Conservation (phyloP, 2,329 filamentous ascomycete genomes). For the Fusarium metavorans region DNA sequence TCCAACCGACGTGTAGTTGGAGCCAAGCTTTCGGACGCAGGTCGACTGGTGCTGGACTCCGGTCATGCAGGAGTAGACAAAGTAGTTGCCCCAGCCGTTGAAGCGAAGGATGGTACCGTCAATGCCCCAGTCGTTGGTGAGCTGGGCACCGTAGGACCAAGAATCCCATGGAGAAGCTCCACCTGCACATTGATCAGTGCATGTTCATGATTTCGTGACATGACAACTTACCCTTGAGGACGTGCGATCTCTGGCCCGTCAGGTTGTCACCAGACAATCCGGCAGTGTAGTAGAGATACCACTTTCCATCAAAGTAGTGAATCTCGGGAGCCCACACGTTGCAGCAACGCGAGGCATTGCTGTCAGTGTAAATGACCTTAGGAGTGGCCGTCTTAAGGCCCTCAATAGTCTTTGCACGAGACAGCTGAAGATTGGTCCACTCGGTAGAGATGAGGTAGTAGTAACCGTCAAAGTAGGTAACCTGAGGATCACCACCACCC, state of each 20-base stretch:
- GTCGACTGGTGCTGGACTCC: constrained; percentile 53
- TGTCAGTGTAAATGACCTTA: constrained; percentile 63
- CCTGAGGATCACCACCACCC: constrained; percentile 65
- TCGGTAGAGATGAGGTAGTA: constrained; percentile 70
- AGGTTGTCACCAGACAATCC: constrained; percentile 57
- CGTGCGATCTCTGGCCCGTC: constrained; percentile 63
- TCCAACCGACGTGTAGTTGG: constrained; percentile 56
- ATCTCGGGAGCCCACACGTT: constrained; percentile 71
- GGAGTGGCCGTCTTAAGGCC: constrained; percentile 66
- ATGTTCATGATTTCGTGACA: fast-evolving
- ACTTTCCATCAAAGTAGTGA: constrained; percentile 60
- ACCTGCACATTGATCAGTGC: constrained; percentile 48
- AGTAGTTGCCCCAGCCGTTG: constrained; percentile 60
- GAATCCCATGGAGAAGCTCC: constrained; percentile 64
- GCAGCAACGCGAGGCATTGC: constrained; percentile 59
- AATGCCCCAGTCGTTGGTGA: constrained; percentile 64
- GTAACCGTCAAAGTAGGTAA: constrained; percentile 64
- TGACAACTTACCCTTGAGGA: constrained; percentile 57
- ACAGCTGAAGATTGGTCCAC: constrained; percentile 67
- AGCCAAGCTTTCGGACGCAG: constrained; percentile 54
- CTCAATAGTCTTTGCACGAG: constrained; percentile 64
- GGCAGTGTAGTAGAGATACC: constrained; percentile 71
- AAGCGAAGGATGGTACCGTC: constrained; percentile 66
- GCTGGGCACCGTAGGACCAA: constrained; percentile 61
- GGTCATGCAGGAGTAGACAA: constrained; percentile 66